A percentile compares a stretch with the other conserved stretches of the same genome.
phyloP scores from a whole-genome alignment of 305 asterid genomes.

The Fraxinus sp. region DNA sequence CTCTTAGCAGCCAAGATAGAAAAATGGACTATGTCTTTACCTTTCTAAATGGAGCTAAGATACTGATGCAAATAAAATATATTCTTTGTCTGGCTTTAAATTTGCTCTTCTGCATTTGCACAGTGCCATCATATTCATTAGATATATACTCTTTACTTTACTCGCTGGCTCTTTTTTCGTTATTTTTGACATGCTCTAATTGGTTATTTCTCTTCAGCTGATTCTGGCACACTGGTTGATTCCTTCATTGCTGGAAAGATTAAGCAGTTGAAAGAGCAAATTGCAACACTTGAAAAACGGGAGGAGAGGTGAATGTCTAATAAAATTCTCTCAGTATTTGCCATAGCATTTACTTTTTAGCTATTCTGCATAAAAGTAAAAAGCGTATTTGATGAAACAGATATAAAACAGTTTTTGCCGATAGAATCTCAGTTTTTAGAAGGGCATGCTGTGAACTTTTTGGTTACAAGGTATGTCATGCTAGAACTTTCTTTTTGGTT shows the following conservation, averaged over 20 bases:
- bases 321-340: slow-evolving; percentile 20
- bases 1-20: background rate
- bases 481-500: slow-evolving; percentile 19
- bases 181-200: slow-evolving; percentile 22
- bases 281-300: slow-evolving; percentile 92
- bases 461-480: slow-evolving; percentile 82
- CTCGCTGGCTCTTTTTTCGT: slow-evolving; percentile 8
- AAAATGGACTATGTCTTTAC: background rate
- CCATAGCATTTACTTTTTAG: slow-evolving; percentile 18
- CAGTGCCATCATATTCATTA: slow-evolving; percentile 10
- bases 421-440: slow-evolving; percentile 91
- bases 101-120: slow-evolving; percentile 18
- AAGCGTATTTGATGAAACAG: slow-evolving; percentile 42
- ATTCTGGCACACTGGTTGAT: slow-evolving; percentile 79
- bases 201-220: slow-evolving; percentile 49
- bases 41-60: slow-evolving; percentile 8
- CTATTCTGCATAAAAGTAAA: slow-evolving; percentile 28
- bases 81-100: slow-evolving; percentile 1
- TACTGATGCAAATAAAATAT: slow-evolving; percentile 3
- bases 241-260: slow-evolving; percentile 85
- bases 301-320: slow-evolving; percentile 76
- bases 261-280: slow-evolving; percentile 87
- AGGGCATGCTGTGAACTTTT: slow-evolving; percentile 98
- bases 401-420: slow-evolving; percentile 93
- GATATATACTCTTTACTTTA: background rate